Evolutionary conservation across 495 filamentous ascomycete genomes (phyloP), one percentile per base, ranked within the genome.

Genomic region (Darksidea phi): DNA sequence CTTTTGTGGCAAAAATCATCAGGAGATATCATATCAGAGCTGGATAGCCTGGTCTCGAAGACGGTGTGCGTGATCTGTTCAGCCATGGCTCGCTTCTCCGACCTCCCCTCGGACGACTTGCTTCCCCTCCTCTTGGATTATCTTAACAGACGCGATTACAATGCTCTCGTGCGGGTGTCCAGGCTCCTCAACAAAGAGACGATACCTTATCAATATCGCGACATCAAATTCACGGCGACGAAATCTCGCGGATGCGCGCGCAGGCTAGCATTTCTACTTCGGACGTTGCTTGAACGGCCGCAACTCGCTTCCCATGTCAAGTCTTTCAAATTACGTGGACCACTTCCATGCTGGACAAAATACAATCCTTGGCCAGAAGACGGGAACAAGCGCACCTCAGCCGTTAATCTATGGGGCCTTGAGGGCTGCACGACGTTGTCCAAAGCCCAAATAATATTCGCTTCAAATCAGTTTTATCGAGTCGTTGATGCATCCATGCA

Each of bases 201-300:
- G 2, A 57, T 36, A 32, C 54, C 54, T 10, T 48, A 57, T 24
- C 25, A 46, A 7, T 57, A 57, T 41, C 23, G 32, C 13, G 42
- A 57, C n/a, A 57, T 57, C 17, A 47, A 13, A 7, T 57, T 57
- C 54, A 20, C 11, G n/a, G 54, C 54, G 10, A 24, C 23, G 8
- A 57, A 57, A 8, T 57, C 54, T 36, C 54, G 55, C n/a, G 26
- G 47, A 50, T 59, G 55, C 41, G 47, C 45, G 46, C 55, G 47
- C 46, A 37, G 18, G n/a, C 55, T 59, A 17, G 55, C 47, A 26
- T 41, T 23, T 26, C 32, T 59, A 7, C 55, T 59, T 28, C 55
- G 55, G 5, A 59, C 55, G 26, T 26, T 59, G n/a, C 55, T 59
- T 24, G 45, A 59, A 18, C 13, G 34, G 20, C 55, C 55, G 5